Evolutionary conservation across 1,284 basidiomycete genomes (phyloP).

Genomic region (Ceratobasidium sp.): DNA sequence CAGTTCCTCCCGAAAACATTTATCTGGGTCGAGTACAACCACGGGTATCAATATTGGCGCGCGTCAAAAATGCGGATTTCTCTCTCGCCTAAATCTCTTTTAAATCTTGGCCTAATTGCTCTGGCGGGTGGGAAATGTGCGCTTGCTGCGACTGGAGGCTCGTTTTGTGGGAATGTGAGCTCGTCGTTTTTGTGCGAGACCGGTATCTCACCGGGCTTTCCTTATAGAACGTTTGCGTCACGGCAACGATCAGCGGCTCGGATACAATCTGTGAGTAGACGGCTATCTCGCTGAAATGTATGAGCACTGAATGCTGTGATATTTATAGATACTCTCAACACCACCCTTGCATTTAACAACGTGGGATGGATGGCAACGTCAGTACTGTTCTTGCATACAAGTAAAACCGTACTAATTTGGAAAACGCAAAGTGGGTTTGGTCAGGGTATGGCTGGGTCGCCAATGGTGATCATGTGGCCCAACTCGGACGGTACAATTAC

Average conservation of each 20-base stretch:
- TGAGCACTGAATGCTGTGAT: not conserved
- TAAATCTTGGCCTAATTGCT: not conserved
- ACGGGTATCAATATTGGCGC: no score
- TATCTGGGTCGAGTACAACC: no score
- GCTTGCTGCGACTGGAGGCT: slow-evolving; percentile 22
- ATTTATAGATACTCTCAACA: slow-evolving; percentile 42
- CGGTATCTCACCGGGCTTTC: not conserved
- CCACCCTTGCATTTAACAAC: slow-evolving; percentile 24
- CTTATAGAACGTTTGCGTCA: slow-evolving; percentile 15
- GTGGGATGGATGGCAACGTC: slow-evolving; percentile 47
- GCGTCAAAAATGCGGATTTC: no score
- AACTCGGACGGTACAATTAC: slow-evolving; percentile 56
- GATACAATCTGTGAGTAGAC: slow-evolving; percentile 25
- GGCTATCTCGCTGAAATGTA: not conserved
- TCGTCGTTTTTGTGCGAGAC: not conserved
- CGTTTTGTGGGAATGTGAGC: slow-evolving; percentile 27
- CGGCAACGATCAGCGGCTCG: slow-evolving; percentile 24
- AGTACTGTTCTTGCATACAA: not conserved
- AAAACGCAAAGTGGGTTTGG: slow-evolving; percentile 53
- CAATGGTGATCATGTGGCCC: slow-evolving; percentile 59
- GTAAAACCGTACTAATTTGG: not conserved
- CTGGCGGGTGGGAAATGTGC: slow-evolving; percentile 3
- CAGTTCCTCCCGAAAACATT: no score
- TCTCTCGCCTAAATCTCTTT: not conserved
- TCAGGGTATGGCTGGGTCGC: slow-evolving; percentile 52